phyloP scores from a whole-genome alignment of 768 basidiomycete genomes.

The Brasilioporus rufonigricans region DNA sequence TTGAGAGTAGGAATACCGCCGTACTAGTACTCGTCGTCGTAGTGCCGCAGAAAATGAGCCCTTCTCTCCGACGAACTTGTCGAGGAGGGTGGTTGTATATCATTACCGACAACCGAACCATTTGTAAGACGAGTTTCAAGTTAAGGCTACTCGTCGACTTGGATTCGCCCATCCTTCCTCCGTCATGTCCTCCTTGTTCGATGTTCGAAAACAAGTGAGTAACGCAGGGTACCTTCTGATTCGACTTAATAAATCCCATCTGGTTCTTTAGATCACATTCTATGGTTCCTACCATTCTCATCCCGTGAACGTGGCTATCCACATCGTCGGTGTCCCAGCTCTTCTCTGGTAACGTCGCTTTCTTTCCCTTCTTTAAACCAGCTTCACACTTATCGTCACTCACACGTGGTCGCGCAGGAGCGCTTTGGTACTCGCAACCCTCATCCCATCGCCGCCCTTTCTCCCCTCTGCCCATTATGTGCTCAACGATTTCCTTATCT shows the following conservation, averaged over 20 bases:
- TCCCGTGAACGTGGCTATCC: slow-evolving; percentile 78
- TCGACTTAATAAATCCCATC: slow-evolving; percentile 7
- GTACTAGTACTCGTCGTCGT: too few relatives aligned
- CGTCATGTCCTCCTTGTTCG: slow-evolving; percentile 47
- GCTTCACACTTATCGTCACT: slow-evolving; percentile 4
- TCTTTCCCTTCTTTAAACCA: slow-evolving; percentile 8
- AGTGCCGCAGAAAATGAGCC: too few relatives aligned
- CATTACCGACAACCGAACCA: too few relatives aligned
- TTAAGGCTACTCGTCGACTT: too few relatives aligned
- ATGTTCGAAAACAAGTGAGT: slow-evolving; percentile 68
- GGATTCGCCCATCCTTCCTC: too few relatives aligned
- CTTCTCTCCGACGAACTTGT: too few relatives aligned
- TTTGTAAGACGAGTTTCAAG: too few relatives aligned
- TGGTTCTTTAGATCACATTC: slow-evolving; percentile 66
- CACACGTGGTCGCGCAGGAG: slow-evolving; percentile 46
- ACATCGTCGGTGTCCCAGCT: slow-evolving; percentile 81
- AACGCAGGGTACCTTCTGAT: neutral
- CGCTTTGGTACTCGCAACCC: slow-evolving; percentile 48
- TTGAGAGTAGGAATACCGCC: too few relatives aligned
- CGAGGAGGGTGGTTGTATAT: too few relatives aligned
- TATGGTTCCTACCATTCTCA: slow-evolving; percentile 93
- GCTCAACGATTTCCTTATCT: slow-evolving; percentile 60
- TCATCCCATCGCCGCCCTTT: slow-evolving; percentile 50
- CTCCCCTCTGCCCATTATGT: slow-evolving; percentile 52
- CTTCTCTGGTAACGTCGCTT: slow-evolving; percentile 64